Evolutionary conservation across 176 grass and related monocot species (phyloP), one percentile per base, ranked within the genome.

Genomic region (Puccinellia tenuiflora): DNA sequence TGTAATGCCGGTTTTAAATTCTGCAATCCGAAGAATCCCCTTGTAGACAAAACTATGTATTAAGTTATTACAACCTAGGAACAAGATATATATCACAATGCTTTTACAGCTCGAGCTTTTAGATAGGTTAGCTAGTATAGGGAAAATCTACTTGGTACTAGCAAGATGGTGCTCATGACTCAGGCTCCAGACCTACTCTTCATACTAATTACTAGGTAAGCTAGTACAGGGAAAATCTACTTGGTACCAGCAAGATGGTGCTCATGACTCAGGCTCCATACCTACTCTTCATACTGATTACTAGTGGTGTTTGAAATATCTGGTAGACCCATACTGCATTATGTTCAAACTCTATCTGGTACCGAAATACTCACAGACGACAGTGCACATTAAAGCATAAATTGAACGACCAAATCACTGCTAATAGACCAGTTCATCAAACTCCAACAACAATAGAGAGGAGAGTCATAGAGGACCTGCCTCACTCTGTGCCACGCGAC

Each of bases 401-500:
- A 60, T 0, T 69, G 11, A 42, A 69, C n/a, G 18, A 55, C n/a
- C 51, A 73, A 66, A 28, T 24, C 51, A 76, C 46, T 22, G 1
- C 47, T 14, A 69, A 40, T 1, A 63, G 29, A 76, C 31, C 16
- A 62, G 24, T 22, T 42, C 47, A 85, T 77, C 24, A 47, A 78
- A 82, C 68, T 77, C 77, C 35, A 86, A 40, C 52, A 73, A 80
- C 1, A 61, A 13, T 55, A 76, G 81, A 85, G 46, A 86, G 88
- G 77, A 81, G 70, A 81, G 81, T 42, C 62, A 84, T 75, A 90
- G 90, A 94, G 90, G 84, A 97, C 92, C 94, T 97, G 94, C 94
- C 94, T 97, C 85, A 87, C 88, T 90, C 94, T 89, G 83, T 90
- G 92, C 92, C 88, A 97, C 21, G 90, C 90, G 39, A 94, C 88